Evolutionary conservation across 1,139 yeast genomes (phyloP), one percentile per base, ranked within the genome.

Genomic region (Fermentozyma sake): DNA sequence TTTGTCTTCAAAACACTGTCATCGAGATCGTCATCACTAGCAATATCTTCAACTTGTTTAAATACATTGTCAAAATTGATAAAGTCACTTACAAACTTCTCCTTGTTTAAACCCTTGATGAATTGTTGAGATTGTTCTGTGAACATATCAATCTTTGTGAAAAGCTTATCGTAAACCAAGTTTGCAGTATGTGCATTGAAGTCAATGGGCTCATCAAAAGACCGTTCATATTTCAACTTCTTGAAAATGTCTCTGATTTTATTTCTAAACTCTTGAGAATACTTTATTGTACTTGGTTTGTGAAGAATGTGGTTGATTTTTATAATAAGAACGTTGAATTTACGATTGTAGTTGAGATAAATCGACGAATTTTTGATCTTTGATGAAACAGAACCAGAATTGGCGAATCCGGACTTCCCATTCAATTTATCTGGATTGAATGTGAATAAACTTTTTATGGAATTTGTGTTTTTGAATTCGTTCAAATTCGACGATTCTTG

Each of bases 401-500:
- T 26, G 10, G 24, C 19, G 14, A 18, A 23, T 19, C 15, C 15
- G 7, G 24, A 22, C 19, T 8, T 10, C n/a, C 34, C 38, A 12
- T 28, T 22, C 18, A 30, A 35, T n/a, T n/a, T n/a, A n/a, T n/a
- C n/a, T n/a, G n/a, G n/a, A 16, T 31, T 30, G 18, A 35, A 35
- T 13, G 28, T 50, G 32, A 48, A 50, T 34, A 43, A 46, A 14
- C 50, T 48, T 26, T 53, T 55, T 16, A 61, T 43, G 15, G 60
- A 54, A 20, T 44, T 43, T 3, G 58, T 39, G 20, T 44, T 44
- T 24, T 51, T 57, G 29, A 37, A 42, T 22, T 50, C 53, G 21
- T 38, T 34, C 17, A 60, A 44, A 41, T 65, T 66, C 12, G 64
- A 46, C 6, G 59, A 48, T 19, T 58, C 51, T 26, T 58, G 58